Conservation (phyloP, 495 filamentous ascomycete species). For the Pseudevernia furfuracea region DNA sequence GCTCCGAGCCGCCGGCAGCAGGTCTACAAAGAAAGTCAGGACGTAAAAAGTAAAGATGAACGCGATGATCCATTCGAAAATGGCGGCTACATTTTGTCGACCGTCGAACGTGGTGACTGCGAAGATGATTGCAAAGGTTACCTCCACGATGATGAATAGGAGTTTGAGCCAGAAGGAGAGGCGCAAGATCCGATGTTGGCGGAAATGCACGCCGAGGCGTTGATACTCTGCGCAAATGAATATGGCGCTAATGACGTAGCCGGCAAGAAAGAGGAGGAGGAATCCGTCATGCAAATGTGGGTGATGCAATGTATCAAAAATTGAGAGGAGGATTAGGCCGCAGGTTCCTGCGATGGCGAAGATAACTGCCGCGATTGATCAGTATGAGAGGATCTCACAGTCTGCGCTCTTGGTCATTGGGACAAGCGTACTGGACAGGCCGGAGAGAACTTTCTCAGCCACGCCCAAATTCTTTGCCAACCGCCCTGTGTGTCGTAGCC, state of each 20-base stretch:
- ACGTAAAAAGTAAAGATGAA: slow-evolving; percentile 88
- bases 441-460: slow-evolving; percentile 62
- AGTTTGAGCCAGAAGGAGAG: slow-evolving; percentile 78
- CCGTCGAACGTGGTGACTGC: slow-evolving; percentile 35
- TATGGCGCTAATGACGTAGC: slow-evolving; percentile 67
- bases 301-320: slow-evolving; percentile 73
- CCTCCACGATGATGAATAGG: slow-evolving; percentile 54
- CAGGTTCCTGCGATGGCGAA: slow-evolving; percentile 68
- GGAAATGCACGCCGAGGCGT: slow-evolving; percentile 68
- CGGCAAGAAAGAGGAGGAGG: slow-evolving; percentile 69
- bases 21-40: slow-evolving; percentile 79
- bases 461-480: slow-evolving; percentile 60
- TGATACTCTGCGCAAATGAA: slow-evolving; percentile 86
- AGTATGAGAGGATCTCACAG: background rate
- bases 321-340: slow-evolving; percentile 71
- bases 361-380: slow-evolving; percentile 35
- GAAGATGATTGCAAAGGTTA: slow-evolving; percentile 65
- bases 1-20: slow-evolving; percentile 68
- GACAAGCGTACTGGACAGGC: slow-evolving; percentile 39
- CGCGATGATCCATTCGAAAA: slow-evolving; percentile 57
- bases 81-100: slow-evolving; percentile 48
- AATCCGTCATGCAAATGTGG: slow-evolving; percentile 64
- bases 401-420: background rate
- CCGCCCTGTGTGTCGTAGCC: slow-evolving; percentile 68
- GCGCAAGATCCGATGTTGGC: slow-evolving; percentile 62